Base-by-base conservation (phyloP, 108 stramenopile species). In the Epithemia pelagica region DNA sequence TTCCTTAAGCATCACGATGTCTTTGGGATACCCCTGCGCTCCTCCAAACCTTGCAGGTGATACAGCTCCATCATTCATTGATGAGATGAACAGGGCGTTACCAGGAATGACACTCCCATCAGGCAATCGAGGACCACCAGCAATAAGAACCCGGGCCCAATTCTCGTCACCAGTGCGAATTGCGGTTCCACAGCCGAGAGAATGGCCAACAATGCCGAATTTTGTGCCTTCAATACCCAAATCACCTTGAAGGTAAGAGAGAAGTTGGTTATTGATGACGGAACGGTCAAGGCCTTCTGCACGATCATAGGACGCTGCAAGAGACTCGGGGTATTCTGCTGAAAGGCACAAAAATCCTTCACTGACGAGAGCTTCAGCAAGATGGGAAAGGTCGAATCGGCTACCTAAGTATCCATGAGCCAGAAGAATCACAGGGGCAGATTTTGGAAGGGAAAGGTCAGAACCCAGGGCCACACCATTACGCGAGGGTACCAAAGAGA, bases 251-350 rank as follows among this genome's bases (percentile, higher is more conserved):
- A 73, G n/a, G 7, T 31, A 71, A 30, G 52, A 23, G 32, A 90
- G 54, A 10, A 90, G 58, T 51, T 52, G 20, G 58, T 77, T 28
- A 20, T 73, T 86, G 52, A 87, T 83, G 18, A 66, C 54, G 0
- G 61, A 30, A n/a, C 89, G 82, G 73, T 85, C 81, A 21, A 90
- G 68, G 20, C 78, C 74, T 58, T 67, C 59, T 26, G 62, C 53
- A 32, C 62, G 54, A n/a, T 78, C 58, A 58, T 83, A 90, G 15
- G 83, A 81, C n/a, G 84, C 83, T 27, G 86, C 86, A 64, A 90
- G 71, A 29, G 79, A 81, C 64, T 90, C 89, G 26, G 89, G 89
- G 69, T 86, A 86, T 69, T 90, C 89, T 0, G 86, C 67, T 59
- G 77, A 64, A 1, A 90, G 55, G 27, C 80, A 82, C 0, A 84